phyloP scores from a whole-genome alignment of 768 basidiomycete species.

The Scleroderma citrinum region DNA sequence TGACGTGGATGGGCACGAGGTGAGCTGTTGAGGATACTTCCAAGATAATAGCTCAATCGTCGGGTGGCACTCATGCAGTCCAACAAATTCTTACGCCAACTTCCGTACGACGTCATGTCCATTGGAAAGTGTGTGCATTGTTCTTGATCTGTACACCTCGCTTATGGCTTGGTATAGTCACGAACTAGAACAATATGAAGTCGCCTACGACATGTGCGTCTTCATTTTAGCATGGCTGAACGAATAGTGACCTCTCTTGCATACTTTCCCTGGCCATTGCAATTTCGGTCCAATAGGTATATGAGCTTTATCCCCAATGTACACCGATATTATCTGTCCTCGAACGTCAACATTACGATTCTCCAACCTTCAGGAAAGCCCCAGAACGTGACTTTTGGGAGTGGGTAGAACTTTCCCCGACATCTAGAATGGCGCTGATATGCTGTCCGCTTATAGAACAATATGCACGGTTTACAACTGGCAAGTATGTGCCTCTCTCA shows the following conservation, averaged over 20 bases:
- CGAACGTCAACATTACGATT: constrained; percentile 82
- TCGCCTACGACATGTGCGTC: constrained; percentile 59
- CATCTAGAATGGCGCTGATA: constrained; percentile 17
- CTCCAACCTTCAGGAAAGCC: constrained; percentile 32
- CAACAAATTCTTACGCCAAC: constrained; percentile 64
- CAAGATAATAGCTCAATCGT: neutral
- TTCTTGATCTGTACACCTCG: neutral
- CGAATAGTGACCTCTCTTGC: no score
- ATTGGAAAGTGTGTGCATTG: constrained; percentile 67
- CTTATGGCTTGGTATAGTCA: constrained; percentile 43
- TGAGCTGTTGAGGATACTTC: constrained; percentile 22
- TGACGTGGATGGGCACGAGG: constrained; percentile 70
- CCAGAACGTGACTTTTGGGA: constrained; percentile 41
- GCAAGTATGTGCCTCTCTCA: constrained; percentile 41
- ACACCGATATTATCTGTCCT: constrained; percentile 72
- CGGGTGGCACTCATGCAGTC: constrained; percentile 34
- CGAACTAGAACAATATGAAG: constrained; percentile 67
- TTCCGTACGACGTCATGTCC: constrained; percentile 78
- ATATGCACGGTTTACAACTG: constrained; percentile 67
- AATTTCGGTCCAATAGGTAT: constrained; percentile 40
- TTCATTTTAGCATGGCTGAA: neutral
- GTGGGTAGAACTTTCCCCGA: constrained; percentile 18
- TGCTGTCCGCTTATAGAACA: constrained; percentile 39
- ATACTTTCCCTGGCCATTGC: no score
- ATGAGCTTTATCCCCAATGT: constrained; percentile 60